Base-by-base conservation (phyloP, 306 rosid species). In the Calophaca sinica region DNA sequence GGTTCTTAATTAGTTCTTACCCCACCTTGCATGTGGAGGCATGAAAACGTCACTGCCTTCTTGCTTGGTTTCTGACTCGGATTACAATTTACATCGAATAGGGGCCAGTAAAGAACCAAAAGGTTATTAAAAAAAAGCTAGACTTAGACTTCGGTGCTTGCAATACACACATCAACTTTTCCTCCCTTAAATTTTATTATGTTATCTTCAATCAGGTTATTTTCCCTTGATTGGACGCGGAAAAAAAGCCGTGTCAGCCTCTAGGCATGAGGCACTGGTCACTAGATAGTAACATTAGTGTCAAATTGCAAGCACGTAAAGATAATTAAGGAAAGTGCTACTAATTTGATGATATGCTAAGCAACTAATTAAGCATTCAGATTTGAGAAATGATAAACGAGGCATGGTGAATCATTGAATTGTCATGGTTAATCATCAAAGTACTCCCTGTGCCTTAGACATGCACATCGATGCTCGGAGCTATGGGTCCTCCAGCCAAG, bases 111-210 rank as follows among this genome's bases (percentile, higher is more conserved):
- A 51, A 79, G 12, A 31, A 79, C 29, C 67, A 61, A 41, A 66
- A 57, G 63, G 26, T 70, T 72, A 38, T 39, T 36, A 38, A 8
- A 7, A 39, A 69, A 78, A 85, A 44, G 80, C 42, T 1, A 36
- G 13, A 33, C 74, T 85, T 77, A 85, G 89, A 87, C 87, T 74
- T 72, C 1, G 15, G 50, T 51, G 45, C 15, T 45, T 57, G 72
- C 31, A 70, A 60, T 73, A 28, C 64, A 62, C 49, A 70, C 58
- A 44, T 82, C 87, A 67, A 70, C 86, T 79, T 87, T 61, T 45
- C 29, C 31, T 28, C 53, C 51, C 31, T 59, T 9, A 2, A 73
- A 42, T 44, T 62, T 35, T 4, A 1, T 0, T 26, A 28, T 57
- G 49, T 12, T 53, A 67, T 73, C 69, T 57, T 77, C 39, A 69